Evolutionary conservation across 2,329 filamentous ascomycete genomes (phyloP).

Genomic region (Sporothrix inflata): DNA sequence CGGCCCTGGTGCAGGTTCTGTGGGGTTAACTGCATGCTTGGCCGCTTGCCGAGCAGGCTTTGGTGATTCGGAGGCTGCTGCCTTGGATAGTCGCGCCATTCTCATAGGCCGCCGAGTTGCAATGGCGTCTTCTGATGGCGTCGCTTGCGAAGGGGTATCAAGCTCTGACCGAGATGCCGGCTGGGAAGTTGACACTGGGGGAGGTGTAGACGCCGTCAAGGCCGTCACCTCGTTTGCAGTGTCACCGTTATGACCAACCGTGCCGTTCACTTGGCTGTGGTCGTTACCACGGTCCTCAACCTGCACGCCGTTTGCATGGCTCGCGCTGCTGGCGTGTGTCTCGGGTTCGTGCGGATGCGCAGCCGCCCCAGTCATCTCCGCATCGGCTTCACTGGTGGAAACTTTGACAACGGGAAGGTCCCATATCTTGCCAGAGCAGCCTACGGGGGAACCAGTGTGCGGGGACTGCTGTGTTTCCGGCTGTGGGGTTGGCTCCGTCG

Average conservation of each 20-base stretch:
- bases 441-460: neutral
- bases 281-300: neutral
- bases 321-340: neutral
- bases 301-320: neutral
- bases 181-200: neutral
- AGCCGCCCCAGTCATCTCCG: neutral
- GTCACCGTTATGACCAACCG: neutral
- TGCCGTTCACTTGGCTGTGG: neutral
- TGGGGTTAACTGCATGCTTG: neutral
- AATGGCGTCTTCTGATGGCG: slow-evolving; percentile 13
- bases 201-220: neutral
- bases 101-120: slow-evolving; percentile 27
- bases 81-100: slow-evolving; percentile 27
- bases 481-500: neutral
- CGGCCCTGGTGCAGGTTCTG: neutral
- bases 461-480: neutral
- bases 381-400: neutral
- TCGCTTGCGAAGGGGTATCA: neutral
- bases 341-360: neutral
- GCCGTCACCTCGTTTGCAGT: neutral
- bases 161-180: neutral
- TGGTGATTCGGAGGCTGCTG: neutral
- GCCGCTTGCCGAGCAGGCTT: neutral
- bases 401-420: neutral
- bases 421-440: neutral